Percentiles rank a stretch among this genome's conserved stretches.
phyloP scores from a whole-genome alignment of 805 yeast genomes.

The Candida germanica region DNA sequence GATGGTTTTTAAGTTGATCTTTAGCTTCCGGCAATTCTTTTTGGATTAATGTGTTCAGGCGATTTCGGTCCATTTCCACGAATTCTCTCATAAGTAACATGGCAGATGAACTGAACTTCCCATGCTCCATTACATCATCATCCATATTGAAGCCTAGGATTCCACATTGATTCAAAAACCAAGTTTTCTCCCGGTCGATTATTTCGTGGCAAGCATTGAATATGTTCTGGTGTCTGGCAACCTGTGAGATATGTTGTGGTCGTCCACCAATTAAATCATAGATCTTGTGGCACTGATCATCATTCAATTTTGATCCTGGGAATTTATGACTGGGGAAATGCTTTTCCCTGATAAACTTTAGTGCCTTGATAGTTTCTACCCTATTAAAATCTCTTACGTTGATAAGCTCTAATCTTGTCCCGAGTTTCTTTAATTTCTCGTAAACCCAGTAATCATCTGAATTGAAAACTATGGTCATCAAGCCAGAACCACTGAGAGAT shows the following conservation, averaged over 20 bases:
- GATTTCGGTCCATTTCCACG: conserved; percentile 60
- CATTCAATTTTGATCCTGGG: conserved; percentile 37
- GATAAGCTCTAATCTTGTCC: conserved; percentile 71
- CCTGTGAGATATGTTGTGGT: conserved; percentile 77
- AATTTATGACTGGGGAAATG: conserved; percentile 30
- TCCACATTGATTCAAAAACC: conserved; percentile 84
- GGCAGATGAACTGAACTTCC: conserved; percentile 71
- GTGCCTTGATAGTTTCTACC: conserved; percentile 51
- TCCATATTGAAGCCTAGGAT: conserved; percentile 76
- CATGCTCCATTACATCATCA: conserved; percentile 84
- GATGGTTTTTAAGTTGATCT: conserved; percentile 38
- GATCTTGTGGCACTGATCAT: conserved; percentile 46
- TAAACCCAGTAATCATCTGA: conserved; percentile 87
- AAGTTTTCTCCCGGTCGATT: conserved; percentile 77
- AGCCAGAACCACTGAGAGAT: conserved; percentile 66
- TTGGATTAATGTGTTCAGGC: conserved; percentile 25
- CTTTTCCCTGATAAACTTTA: conserved; percentile 47
- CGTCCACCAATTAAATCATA: conserved; percentile 78
- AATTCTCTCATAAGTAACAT: conserved; percentile 69
- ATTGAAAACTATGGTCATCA: conserved; percentile 68
- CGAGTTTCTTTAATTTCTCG: conserved; percentile 66
- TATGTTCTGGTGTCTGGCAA: conserved; percentile 55
- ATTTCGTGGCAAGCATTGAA: conserved; percentile 62
- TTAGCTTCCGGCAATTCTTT: conserved; percentile 29
- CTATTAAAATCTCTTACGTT: conserved; percentile 64